A percentile compares a stretch with the other conserved stretches of the same genome.
These are phyloP conservation scores for Globomyces pollinis-pini DNA, from an alignment of 192 early-diverging fungal genomes.

Conservation along the genomic window DNA sequence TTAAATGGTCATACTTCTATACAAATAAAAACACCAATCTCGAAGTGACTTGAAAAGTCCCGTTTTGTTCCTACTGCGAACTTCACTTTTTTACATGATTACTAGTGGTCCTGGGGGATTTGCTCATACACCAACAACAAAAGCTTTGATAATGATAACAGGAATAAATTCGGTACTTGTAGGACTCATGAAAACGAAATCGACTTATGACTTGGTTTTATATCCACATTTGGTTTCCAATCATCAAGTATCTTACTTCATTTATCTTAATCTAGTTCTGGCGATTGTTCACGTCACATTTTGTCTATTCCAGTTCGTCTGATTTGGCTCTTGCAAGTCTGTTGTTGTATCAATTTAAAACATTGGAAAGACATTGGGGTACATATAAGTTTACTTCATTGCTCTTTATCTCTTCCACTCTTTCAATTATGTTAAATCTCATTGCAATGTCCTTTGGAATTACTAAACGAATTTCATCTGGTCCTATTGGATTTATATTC, in stretches of 20 bases:
- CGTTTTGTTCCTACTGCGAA: too few relatives aligned
- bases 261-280: slow-evolving; percentile 40
- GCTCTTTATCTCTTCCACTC: not conserved
- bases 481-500: slow-evolving; percentile 3
- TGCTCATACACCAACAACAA: slow-evolving; percentile 57
- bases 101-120: slow-evolving; percentile 39
- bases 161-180: slow-evolving; percentile 41
- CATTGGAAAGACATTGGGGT: slow-evolving; percentile 58
- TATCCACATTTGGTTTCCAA: slow-evolving; percentile 50
- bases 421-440: not conserved
- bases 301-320: slow-evolving; percentile 44
- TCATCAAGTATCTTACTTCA: slow-evolving; percentile 43
- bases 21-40: too few relatives aligned
- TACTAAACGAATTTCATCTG: not conserved
- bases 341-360: slow-evolving; percentile 47
- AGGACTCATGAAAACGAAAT: slow-evolving; percentile 43
- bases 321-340: slow-evolving; percentile 56
- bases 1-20: too few relatives aligned
- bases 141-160: slow-evolving; percentile 38
- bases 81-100: too few relatives aligned
- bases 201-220: slow-evolving; percentile 45
- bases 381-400: slow-evolving; percentile 45
- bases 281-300: slow-evolving; percentile 49
- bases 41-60: too few relatives aligned
- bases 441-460: not conserved